Evolutionary conservation across 768 basidiomycete genomes (phyloP).

Genomic region (Lactarius evosmus): DNA sequence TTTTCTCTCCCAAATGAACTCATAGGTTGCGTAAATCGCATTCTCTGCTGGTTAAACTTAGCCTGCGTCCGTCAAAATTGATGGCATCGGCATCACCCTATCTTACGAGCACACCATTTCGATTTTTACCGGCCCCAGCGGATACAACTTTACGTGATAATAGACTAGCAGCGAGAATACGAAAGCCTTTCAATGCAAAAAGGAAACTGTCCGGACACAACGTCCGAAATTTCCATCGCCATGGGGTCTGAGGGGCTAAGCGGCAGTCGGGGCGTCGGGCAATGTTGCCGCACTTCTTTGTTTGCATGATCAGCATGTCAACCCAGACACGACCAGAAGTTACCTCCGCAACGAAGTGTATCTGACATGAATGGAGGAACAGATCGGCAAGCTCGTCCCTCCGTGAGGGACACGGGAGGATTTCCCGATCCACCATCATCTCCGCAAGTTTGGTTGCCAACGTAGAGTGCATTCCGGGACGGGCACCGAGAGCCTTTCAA

Average conservation of each 20-base stretch:
- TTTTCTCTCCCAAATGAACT: neutral
- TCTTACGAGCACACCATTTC: neutral
- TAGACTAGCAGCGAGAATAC: neutral
- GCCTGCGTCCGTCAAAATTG: neutral
- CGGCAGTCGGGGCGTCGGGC: neutral
- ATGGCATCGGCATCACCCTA: neutral
- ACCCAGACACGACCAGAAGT: neutral
- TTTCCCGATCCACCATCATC: conserved; percentile 9
- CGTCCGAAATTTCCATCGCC: neutral
- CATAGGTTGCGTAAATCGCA: neutral
- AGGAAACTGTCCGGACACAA: neutral
- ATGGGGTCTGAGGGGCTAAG: neutral
- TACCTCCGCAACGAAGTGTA: neutral
- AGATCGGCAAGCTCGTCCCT: neutral
- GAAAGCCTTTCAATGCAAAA: neutral
- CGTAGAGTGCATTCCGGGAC: conserved; percentile 1
- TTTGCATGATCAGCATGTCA: neutral
- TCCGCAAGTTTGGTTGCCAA: neutral
- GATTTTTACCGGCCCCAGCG: neutral
- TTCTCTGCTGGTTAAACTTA: neutral
- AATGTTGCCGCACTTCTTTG: neutral
- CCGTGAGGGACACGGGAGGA: neutral
- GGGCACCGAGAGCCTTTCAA: conserved; percentile 8
- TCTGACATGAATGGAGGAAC: neutral
- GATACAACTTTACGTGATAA: neutral